A percentile compares a stretch with the other conserved stretches of the same genome.
Evolutionary conservation across 2,329 filamentous ascomycete genomes (phyloP).

Genomic region (Chaetomium strumarium): DNA sequence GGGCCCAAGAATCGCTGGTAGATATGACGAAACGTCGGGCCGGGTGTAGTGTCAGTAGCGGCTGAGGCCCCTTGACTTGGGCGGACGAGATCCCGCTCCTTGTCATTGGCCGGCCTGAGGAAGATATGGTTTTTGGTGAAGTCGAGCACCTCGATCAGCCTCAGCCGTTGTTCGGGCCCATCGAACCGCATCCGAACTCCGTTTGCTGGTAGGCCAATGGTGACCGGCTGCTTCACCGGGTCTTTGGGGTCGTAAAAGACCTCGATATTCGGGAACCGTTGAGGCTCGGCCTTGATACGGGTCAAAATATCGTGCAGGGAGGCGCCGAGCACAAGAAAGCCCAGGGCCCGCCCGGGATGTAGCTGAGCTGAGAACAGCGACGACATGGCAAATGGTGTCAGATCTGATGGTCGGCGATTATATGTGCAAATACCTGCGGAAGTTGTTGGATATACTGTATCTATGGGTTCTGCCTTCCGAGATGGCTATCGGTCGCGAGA

Average conservation of each 20-base stretch:
- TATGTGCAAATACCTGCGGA: too few species aligned
- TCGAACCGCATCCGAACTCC: constrained; percentile 89
- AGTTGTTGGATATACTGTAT: too few species aligned
- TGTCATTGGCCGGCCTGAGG: constrained; percentile 60
- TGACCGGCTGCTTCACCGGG: constrained; percentile 69
- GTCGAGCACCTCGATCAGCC: constrained; percentile 84
- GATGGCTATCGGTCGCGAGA: too few species aligned
- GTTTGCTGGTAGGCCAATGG: constrained; percentile 73
- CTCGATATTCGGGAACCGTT: constrained; percentile 76
- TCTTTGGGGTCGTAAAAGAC: constrained; percentile 70
- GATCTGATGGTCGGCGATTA: background rate
- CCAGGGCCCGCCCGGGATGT: constrained; percentile 22
- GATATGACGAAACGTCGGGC: constrained; percentile 79
- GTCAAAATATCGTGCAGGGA: constrained; percentile 87
- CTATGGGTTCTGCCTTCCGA: too few species aligned
- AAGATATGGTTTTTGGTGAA: constrained; percentile 79
- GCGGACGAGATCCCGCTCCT: constrained; percentile 70
- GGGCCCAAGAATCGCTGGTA: constrained; percentile 92
- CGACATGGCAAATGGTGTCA: constrained; percentile 7
- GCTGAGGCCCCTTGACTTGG: constrained; percentile 32
- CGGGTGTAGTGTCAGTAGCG: constrained; percentile 33
- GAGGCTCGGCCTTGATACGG: constrained; percentile 80
- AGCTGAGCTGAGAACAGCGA: constrained; percentile 23
- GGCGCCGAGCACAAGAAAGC: constrained; percentile 55
- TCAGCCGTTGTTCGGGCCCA: constrained; percentile 82